Evolutionary conservation across 179 eudicot genomes (phyloP).

Genomic region (Silene coronaria): DNA sequence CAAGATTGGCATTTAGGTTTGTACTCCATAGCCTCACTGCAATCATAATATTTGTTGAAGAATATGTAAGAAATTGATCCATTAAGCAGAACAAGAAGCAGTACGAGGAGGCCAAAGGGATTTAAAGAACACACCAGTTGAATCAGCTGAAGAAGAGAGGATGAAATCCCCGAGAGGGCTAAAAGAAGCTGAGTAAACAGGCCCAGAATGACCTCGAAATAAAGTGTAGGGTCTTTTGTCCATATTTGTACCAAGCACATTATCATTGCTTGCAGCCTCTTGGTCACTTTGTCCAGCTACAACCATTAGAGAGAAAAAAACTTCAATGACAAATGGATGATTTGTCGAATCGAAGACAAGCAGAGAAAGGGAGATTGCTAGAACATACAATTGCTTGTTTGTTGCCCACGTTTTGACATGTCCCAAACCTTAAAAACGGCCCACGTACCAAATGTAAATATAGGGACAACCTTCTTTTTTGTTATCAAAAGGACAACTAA

Average conservation of each 20-base stretch:
- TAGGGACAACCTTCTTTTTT: not conserved
- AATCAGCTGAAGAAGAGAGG: conserved; percentile 93
- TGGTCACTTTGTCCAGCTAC: conserved; percentile 68
- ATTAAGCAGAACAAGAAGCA: not conserved
- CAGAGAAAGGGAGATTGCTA: conserved; percentile 1
- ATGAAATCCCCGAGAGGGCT: conserved; percentile 88
- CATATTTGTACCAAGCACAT: conserved; percentile 35
- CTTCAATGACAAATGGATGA: not conserved
- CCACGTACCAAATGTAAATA: conserved; percentile 11
- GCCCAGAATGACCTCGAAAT: conserved; percentile 92
- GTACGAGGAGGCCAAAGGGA: conserved; percentile 13
- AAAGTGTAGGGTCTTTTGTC: conserved; percentile 66
- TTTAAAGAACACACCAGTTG: conserved; percentile 54
- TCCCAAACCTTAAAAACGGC: conserved; percentile 76
- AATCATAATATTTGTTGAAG: conserved; percentile 20
- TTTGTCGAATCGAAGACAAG: not conserved
- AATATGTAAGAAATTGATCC: not conserved
- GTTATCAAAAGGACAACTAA: not conserved
- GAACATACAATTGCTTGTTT: conserved; percentile 44
- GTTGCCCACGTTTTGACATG: conserved; percentile 89
- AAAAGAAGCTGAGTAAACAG: conserved; percentile 81
- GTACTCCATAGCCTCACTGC: conserved; percentile 97
- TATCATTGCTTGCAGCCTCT: conserved; percentile 51
- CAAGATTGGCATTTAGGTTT: conserved; percentile 86
- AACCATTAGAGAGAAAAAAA: conserved; percentile 6